These are phyloP conservation scores for Coriolopsis trogii DNA, from an alignment of 1,284 basidiomycete genomes.

Conservation along the genomic window DNA sequence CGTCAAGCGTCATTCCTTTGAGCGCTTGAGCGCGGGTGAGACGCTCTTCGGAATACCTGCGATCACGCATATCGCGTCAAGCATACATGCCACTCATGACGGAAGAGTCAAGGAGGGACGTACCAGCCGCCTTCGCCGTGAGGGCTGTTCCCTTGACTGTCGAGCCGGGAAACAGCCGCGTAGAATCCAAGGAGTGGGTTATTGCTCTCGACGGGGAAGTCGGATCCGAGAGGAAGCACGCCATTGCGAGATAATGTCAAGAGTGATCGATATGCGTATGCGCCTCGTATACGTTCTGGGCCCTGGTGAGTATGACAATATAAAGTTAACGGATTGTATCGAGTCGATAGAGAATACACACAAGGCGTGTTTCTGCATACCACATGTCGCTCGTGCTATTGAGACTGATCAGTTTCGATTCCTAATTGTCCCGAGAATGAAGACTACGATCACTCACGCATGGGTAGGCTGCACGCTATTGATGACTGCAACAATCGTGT, in stretches of 20 bases:
- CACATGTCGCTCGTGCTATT: constrained; percentile 89
- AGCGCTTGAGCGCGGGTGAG: constrained; percentile 77
- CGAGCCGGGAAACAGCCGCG: constrained; percentile 79
- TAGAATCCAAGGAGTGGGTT: constrained; percentile 86
- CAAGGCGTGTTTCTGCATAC: constrained; percentile 83
- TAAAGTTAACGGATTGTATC: background rate
- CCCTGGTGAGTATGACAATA: constrained; percentile 50
- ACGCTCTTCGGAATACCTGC: constrained; percentile 71
- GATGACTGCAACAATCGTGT: constrained; percentile 60
- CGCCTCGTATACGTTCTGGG: constrained; percentile 76
- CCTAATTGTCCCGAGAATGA: no score
- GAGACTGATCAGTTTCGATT: no score
- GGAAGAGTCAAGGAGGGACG: constrained; percentile 21
- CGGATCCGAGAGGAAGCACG: constrained; percentile 82
- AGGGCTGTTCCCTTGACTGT: constrained; percentile 73
- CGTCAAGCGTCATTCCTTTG: constrained; percentile 85
- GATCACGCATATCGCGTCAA: background rate
- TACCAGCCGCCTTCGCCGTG: constrained; percentile 84
- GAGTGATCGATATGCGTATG: constrained; percentile 87
- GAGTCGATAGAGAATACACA: constrained; percentile 36
- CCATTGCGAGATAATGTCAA: constrained; percentile 56
- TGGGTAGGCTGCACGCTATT: constrained; percentile 94
- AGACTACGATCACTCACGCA: constrained; percentile 51
- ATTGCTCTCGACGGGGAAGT: constrained; percentile 89
- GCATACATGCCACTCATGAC: no score